Conservation (phyloP, 106 monocot species). For the Apostasia ramifera region DNA sequence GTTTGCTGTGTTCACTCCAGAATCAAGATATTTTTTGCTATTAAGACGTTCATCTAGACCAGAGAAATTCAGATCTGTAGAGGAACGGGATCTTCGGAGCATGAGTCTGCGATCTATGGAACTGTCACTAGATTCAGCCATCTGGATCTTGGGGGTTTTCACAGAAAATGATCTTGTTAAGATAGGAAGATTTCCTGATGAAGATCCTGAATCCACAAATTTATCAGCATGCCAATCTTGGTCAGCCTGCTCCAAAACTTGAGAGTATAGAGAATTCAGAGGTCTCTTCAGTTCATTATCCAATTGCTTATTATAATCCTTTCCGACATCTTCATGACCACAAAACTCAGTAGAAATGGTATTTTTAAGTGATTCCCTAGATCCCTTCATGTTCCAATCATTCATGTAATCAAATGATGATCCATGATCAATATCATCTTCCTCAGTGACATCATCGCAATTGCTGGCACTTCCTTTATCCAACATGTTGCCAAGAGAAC, state of each 20-base stretch:
- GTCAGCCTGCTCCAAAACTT: constrained; percentile 16
- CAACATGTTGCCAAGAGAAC: constrained; percentile 46
- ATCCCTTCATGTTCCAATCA: constrained; percentile 2
- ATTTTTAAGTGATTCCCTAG: constrained; percentile 8
- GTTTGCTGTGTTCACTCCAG: neutral
- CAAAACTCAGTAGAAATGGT: constrained; percentile 11
- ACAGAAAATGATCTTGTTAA: constrained; percentile 34
- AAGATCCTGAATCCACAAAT: constrained; percentile 9
- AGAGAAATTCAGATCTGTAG: constrained; percentile 18
- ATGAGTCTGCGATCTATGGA: neutral
- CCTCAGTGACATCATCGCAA: constrained; percentile 22
- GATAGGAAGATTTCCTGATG: neutral
- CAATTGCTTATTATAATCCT: neutral
- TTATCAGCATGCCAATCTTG: constrained; percentile 9
- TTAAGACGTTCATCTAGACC: neutral
- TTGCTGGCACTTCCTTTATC: constrained; percentile 20
- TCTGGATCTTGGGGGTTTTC: constrained; percentile 8
- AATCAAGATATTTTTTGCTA: constrained; percentile 2
- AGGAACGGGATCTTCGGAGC: constrained; percentile 24
- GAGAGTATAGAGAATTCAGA: constrained; percentile 29
- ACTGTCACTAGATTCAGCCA: constrained; percentile 6
- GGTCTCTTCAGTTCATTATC: constrained; percentile 3
- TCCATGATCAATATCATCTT: constrained; percentile 18
- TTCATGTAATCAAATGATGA: constrained; percentile 12
- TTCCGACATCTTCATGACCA: constrained; percentile 6